Evolutionary conservation across 106 monocot genomes (phyloP).

Genomic region (Dendrobium chrysotoxum): DNA sequence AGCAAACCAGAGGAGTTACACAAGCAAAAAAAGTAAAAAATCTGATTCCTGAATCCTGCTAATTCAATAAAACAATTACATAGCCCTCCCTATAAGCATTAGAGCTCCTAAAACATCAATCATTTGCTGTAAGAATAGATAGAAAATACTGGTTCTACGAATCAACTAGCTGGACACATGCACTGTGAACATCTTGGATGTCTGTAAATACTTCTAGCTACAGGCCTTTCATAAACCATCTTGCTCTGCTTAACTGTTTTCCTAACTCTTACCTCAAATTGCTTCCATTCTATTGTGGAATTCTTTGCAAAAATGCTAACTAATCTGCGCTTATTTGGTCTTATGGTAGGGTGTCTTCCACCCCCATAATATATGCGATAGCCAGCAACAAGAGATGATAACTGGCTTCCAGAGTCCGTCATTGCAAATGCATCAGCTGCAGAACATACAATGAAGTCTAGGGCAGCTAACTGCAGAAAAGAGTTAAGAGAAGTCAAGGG

Average conservation of each 20-base stretch:
- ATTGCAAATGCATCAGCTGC: constrained; percentile 93
- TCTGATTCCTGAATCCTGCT: not conserved
- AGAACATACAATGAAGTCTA: constrained; percentile 91
- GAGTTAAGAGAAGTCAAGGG: not conserved
- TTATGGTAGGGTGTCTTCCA: constrained; percentile 62
- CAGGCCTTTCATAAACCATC: constrained; percentile 69
- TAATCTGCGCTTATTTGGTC: constrained; percentile 86
- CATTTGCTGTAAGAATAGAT: not conserved
- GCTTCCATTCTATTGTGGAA: constrained; percentile 78
- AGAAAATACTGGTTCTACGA: constrained; percentile 16
- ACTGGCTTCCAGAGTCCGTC: constrained; percentile 95
- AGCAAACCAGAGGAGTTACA: not conserved
- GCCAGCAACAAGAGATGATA: constrained; percentile 87
- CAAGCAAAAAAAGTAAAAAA: not conserved
- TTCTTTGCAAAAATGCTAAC: constrained; percentile 71
- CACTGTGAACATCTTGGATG: constrained; percentile 81
- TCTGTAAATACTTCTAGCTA: constrained; percentile 79
- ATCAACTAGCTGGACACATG: constrained; percentile 58
- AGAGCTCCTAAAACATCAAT: not conserved
- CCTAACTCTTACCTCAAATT: constrained; percentile 72
- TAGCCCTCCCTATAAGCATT: no score
- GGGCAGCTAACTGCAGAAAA: constrained; percentile 71
- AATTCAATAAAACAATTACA: no score
- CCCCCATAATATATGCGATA: constrained; percentile 91
- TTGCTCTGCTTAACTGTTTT: constrained; percentile 74